Conservation (phyloP, 1,284 basidiomycete species). For the Limonomyces culmigenus region DNA sequence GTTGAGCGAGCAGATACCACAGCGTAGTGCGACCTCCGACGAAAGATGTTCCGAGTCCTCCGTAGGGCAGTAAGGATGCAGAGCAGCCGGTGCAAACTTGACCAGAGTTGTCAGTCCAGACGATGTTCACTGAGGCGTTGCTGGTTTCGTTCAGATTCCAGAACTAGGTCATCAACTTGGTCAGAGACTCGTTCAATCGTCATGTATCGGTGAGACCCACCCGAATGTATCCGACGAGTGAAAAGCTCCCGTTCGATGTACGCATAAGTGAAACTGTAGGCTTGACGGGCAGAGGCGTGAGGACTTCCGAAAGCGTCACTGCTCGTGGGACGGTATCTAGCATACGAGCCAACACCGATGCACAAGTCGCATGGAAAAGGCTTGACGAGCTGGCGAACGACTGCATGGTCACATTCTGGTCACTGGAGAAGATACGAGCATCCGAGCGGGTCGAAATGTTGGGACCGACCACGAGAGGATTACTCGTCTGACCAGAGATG, state of each 20-base stretch:
- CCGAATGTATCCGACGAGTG: background rate
- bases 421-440: constrained; percentile 9
- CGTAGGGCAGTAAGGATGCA: background rate
- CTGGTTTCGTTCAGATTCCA: background rate
- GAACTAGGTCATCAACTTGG: too few species aligned
- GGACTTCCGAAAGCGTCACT: constrained; percentile 9
- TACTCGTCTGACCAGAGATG: constrained; percentile 8
- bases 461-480: constrained; percentile 9
- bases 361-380: constrained; percentile 8
- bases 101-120: background rate
- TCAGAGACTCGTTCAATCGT: background rate
- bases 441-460: constrained; percentile 9
- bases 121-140: background rate
- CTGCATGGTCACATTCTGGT: constrained; percentile 12
- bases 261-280: constrained; percentile 5
- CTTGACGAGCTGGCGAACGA: constrained; percentile 5
- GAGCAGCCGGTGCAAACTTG: background rate
- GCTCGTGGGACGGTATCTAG: constrained; percentile 11
- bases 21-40: background rate
- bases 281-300: constrained; percentile 10
- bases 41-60: background rate
- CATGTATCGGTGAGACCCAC: background rate
- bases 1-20: background rate
- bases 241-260: background rate
- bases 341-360: constrained; percentile 10